Base-by-base conservation (phyloP, 2,329 filamentous ascomycete genomes). In the Scopulariopsis brevicaulis region DNA sequence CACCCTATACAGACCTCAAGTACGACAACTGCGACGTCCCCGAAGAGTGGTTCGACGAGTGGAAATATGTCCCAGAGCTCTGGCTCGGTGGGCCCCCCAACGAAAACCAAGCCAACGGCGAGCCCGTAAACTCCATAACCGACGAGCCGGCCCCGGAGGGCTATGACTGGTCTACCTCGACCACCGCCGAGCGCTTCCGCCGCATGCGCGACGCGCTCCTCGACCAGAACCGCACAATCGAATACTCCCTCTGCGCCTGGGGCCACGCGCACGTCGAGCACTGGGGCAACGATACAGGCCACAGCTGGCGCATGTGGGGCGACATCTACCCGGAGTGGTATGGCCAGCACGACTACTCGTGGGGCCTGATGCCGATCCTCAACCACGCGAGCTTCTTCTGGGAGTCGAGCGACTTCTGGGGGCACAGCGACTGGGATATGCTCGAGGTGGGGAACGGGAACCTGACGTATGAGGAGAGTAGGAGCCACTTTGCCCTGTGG, bases 221-320 rank as follows among this genome's bases (percentile, higher is more conserved):
- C 1, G 70, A 63, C 22, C 72, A 75, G 56, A 68, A 74, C 54
- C 69, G 73, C 15, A 70, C 73, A 0, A 81, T 82, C 14, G 65
- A 77, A 4, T 82, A 76, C 65, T 76, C 71, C 12, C 67, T 83
- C 15, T 83, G 79, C 63, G 71, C 77, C 34, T 82, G 80, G 79
- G 80, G 80, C 4, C 64, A 72, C 18, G 78, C 74, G 0, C 69
- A 75, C 18, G 77, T 82, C 4, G 72, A 74, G 56, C 63, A 65
- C 3, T 83, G 79, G 78, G 80, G 75, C 7, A 74, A 74, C 58
- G 62, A 65, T 6, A 76, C 73, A 0, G 78, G 75, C 2, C 75
- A 77, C 58, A 76, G 72, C 28, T 79, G 71, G 73, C 70, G 70
- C 60, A 77, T 74, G 69, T 73, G 69, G 59, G 69, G 65, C 1